Conservation (phyloP, 805 yeast genomes). For the Ogataea philodendri region DNA sequence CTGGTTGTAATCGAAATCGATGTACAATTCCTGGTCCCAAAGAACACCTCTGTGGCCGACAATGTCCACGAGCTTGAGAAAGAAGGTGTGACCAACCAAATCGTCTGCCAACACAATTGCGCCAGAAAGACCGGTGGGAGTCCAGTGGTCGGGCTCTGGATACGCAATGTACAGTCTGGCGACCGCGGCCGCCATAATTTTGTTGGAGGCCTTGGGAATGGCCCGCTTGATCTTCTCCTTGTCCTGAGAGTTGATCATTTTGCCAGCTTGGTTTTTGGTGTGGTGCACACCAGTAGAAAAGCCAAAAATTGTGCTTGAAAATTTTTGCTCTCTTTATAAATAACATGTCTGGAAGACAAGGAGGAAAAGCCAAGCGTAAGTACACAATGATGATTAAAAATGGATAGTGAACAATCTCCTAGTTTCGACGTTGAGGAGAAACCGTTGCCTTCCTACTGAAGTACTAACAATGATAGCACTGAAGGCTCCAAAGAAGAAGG, state of each 20-base stretch:
- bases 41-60: conserved; percentile 79
- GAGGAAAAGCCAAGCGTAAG: conserved; percentile 91
- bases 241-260: conserved; percentile 49
- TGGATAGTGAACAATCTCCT: conserved; percentile 30
- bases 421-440: conserved; percentile 25
- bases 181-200: conserved; percentile 84
- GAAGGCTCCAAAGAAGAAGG: conserved; percentile 79
- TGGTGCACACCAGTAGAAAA: too few species aligned
- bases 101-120: conserved; percentile 89
- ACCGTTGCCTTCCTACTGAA: conserved; percentile 30
- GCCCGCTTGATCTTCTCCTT: conserved; percentile 88
- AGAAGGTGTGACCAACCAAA: conserved; percentile 89
- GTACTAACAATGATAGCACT: conserved; percentile 39
- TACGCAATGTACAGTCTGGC: conserved; percentile 88
- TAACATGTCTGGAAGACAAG: conserved; percentile 98
- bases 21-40: conserved; percentile 96
- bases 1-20: conserved; percentile 85
- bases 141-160: conserved; percentile 81
- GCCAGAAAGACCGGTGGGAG: conserved; percentile 84
- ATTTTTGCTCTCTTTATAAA: too few species aligned
- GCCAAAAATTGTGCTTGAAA: conserved; percentile 7
- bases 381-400: conserved; percentile 26
- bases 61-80: conserved; percentile 85
- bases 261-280: conserved; percentile 14
- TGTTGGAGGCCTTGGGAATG: conserved; percentile 83